phyloP scores from a whole-genome alignment of 1,284 basidiomycete species.

The Pterulicium gracile region DNA sequence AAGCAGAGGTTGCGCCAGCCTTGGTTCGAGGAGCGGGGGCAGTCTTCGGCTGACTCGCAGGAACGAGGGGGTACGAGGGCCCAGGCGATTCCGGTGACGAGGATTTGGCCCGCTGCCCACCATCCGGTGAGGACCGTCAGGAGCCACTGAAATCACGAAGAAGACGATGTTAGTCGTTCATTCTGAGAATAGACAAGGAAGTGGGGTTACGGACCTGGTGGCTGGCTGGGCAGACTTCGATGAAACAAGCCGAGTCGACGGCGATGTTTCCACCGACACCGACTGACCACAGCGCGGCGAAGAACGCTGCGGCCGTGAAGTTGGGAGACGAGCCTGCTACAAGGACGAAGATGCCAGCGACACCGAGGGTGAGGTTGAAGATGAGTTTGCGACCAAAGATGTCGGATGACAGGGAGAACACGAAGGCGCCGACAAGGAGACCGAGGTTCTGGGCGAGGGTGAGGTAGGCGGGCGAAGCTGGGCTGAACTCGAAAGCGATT shows the following conservation, averaged over 20 bases:
- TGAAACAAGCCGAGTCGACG: slow-evolving; percentile 71
- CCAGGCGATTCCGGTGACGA: slow-evolving; percentile 62
- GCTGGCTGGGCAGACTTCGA: slow-evolving; percentile 35
- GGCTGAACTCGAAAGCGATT: slow-evolving; percentile 42
- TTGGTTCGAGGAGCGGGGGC: slow-evolving; percentile 31
- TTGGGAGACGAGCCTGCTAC: slow-evolving; percentile 32
- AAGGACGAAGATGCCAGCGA: slow-evolving; percentile 46
- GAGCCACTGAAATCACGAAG: slow-evolving; percentile 43
- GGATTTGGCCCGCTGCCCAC: slow-evolving; percentile 54
- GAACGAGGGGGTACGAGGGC: slow-evolving; percentile 42
- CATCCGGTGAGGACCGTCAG: slow-evolving; percentile 53
- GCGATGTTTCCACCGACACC: slow-evolving; percentile 50
- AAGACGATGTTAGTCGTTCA: slow-evolving; percentile 1
- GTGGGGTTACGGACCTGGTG: too few species aligned
- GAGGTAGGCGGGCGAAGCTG: slow-evolving; percentile 40
- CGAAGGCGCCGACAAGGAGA: slow-evolving; percentile 53
- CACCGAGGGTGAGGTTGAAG: slow-evolving; percentile 54
- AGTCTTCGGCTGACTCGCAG: slow-evolving; percentile 23
- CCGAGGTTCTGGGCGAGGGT: slow-evolving; percentile 48
- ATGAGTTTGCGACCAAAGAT: slow-evolving; percentile 35
- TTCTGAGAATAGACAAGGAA: slow-evolving; percentile 4
- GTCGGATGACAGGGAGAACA: slow-evolving; percentile 51
- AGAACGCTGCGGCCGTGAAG: slow-evolving; percentile 31
- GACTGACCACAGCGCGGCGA: slow-evolving; percentile 32
- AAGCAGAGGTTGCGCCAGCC: slow-evolving; percentile 51